Evolutionary conservation across 1,284 basidiomycete genomes (phyloP).

Genomic region (Taiwanofungus camphoratus): DNA sequence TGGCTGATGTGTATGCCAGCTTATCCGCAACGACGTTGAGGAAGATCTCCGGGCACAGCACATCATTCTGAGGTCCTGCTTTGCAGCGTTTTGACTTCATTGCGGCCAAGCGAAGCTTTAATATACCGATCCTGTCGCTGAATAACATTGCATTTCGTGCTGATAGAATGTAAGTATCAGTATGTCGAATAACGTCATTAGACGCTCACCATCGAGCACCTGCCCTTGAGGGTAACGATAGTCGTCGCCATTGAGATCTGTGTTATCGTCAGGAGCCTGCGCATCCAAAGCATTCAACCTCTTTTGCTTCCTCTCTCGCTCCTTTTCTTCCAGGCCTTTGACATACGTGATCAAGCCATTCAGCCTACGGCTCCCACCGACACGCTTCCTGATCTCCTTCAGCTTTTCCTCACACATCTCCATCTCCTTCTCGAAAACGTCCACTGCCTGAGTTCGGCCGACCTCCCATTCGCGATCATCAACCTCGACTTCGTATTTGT

Average conservation of each 20-base stretch:
- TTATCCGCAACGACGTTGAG: slow-evolving; percentile 96
- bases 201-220: slow-evolving; percentile 77
- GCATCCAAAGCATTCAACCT: slow-evolving; percentile 37
- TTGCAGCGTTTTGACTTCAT: slow-evolving; percentile 88
- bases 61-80: slow-evolving; percentile 78
- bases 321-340: slow-evolving; percentile 75
- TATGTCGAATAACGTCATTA: background rate
- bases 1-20: slow-evolving; percentile 90
- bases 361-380: slow-evolving; percentile 82
- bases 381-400: slow-evolving; percentile 77
- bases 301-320: slow-evolving; percentile 61
- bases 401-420: slow-evolving; percentile 83
- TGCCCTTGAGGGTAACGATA: slow-evolving; percentile 91
- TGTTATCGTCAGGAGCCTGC: slow-evolving; percentile 39
- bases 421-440: slow-evolving; percentile 82
- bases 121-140: slow-evolving; percentile 72
- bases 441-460: slow-evolving; percentile 72
- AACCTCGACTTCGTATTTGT: slow-evolving; percentile 94
- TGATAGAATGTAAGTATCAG: no score
- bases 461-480: slow-evolving; percentile 89
- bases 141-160: slow-evolving; percentile 91
- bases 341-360: slow-evolving; percentile 80
- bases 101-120: slow-evolving; percentile 80
- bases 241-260: slow-evolving; percentile 19
- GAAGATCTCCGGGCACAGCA: slow-evolving; percentile 96